phyloP scores from a whole-genome alignment of 108 stramenopile species.

The Chaetoceros tenuissimus region DNA sequence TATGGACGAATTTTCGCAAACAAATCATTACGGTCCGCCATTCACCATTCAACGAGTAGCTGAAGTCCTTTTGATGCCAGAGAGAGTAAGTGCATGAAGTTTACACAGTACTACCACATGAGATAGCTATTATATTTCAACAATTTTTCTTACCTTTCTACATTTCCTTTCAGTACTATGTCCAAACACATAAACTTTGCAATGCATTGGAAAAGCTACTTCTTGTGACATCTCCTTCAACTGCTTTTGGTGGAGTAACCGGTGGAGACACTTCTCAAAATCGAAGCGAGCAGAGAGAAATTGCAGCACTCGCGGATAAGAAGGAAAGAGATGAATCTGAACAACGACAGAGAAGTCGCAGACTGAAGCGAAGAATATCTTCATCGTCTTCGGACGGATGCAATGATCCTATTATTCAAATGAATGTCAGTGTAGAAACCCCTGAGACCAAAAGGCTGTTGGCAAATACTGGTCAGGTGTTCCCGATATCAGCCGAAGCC shows the following conservation, averaged over 20 bases:
- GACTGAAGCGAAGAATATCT: constrained; percentile 6
- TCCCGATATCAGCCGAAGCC: background rate
- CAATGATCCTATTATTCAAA: background rate
- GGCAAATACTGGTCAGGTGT: background rate
- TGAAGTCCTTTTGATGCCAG: constrained; percentile 39
- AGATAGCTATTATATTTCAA: no score
- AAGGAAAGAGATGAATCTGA: constrained; percentile 23
- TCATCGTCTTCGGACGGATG: constrained; percentile 7
- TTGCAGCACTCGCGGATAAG: constrained; percentile 39
- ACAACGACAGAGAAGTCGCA: constrained; percentile 9
- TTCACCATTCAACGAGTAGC: constrained; percentile 54
- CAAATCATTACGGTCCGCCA: constrained; percentile 18
- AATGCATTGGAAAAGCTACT: constrained; percentile 54
- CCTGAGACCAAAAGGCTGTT: no score
- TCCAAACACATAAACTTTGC: constrained; percentile 57
- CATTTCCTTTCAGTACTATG: constrained; percentile 28
- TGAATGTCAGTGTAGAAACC: background rate
- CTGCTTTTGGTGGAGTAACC: constrained; percentile 39
- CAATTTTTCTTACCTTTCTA: no score
- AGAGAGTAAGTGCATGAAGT: constrained; percentile 17
- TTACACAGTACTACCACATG: no score
- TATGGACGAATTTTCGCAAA: background rate
- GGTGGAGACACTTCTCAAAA: constrained; percentile 38
- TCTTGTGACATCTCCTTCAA: constrained; percentile 30
- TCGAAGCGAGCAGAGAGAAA: constrained; percentile 30